Percentiles rank a stretch among this genome's conserved stretches.
Conservation (phyloP, 768 basidiomycete genomes). For the Boletus rufocinnamomeus region DNA sequence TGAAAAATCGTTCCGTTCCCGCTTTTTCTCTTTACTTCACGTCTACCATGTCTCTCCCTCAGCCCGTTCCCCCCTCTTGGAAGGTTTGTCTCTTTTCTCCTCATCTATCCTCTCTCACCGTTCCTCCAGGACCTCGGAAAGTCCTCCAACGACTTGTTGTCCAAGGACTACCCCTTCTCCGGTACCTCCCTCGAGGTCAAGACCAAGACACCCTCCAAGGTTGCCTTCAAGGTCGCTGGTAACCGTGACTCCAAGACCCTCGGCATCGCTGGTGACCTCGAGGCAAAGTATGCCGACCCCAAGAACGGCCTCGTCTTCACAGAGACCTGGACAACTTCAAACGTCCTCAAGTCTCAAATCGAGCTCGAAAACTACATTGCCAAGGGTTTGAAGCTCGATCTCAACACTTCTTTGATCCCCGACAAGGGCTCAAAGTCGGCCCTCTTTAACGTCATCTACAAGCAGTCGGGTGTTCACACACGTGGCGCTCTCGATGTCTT, state of each 20-base stretch:
- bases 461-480: constrained; percentile 94
- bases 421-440: constrained; percentile 87
- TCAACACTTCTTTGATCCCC: constrained; percentile 79
- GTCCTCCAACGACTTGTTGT: constrained; percentile 92
- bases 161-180: constrained; percentile 87
- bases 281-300: constrained; percentile 91
- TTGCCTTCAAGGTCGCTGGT: constrained; percentile 93
- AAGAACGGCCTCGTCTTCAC: constrained; percentile 94
- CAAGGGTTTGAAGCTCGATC: constrained; percentile 95
- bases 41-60: constrained; percentile 79
- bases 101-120: constrained; percentile 1
- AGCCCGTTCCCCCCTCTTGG: constrained; percentile 97
- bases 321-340: constrained; percentile 93
- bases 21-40: constrained; percentile 15
- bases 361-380: constrained; percentile 98
- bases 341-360: constrained; percentile 86
- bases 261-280: constrained; percentile 85
- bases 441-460: constrained; percentile 82
- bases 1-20: constrained; percentile 1
- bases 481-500: constrained; percentile 89
- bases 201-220: constrained; percentile 85
- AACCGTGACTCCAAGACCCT: constrained; percentile 71
- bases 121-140: constrained; percentile 86
- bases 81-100: constrained; percentile 52
- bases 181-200: constrained; percentile 79